Evolutionary conservation across 306 rosid species (phyloP).

Genomic region (Quillaja saponaria): DNA sequence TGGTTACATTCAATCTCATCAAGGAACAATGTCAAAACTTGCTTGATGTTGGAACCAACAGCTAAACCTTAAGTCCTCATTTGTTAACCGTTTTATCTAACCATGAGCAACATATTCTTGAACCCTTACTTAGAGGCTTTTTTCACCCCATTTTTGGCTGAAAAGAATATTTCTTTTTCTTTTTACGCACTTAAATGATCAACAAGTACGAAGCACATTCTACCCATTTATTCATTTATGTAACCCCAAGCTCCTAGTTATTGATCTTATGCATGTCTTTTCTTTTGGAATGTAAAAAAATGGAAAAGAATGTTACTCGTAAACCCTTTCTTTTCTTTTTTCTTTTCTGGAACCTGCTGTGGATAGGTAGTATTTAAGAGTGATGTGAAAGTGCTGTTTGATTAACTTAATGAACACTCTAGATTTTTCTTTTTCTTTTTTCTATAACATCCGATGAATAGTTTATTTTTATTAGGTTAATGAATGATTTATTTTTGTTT

Average conservation of each 20-base stretch:
- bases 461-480: no score
- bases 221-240: no score
- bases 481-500: no score
- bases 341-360: conserved; percentile 19
- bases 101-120: background rate
- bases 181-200: background rate
- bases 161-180: background rate
- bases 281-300: background rate
- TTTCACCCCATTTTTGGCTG: background rate
- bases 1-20: background rate
- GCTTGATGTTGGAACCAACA: background rate
- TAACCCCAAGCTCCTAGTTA: background rate
- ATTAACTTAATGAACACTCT: no score
- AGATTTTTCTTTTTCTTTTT: no score
- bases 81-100: background rate
- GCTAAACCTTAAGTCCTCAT: no score
- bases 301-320: background rate
- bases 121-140: background rate
- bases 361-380: no score
- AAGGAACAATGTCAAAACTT: background rate
- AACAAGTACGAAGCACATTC: no score
- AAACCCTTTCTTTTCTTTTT: background rate
- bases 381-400: no score
- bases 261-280: background rate
- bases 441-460: no score